Percentiles rank a stretch among this genome's conserved stretches.
phyloP scores from a whole-genome alignment of 2,329 filamentous ascomycete genomes.

The Ophiosphaerella korrae region DNA sequence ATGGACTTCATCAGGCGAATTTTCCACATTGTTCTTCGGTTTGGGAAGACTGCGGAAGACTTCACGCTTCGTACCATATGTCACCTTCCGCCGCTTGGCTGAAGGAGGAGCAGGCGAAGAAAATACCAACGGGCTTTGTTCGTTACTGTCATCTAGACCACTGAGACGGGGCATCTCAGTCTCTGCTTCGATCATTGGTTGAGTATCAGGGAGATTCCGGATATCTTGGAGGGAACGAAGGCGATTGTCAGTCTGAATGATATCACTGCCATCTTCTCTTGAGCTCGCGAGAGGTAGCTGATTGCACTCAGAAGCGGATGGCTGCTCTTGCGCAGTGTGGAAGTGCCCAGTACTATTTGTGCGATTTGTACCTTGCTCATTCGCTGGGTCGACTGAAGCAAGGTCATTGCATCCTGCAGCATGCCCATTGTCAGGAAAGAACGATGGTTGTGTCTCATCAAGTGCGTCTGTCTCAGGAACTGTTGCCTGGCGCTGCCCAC shows the following conservation, averaged over 20 bases:
- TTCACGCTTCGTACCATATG: constrained; percentile 27
- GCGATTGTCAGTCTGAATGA: constrained; percentile 9
- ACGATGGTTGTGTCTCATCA: constrained; percentile 40
- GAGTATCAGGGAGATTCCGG: constrained; percentile 41
- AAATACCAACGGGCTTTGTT: constrained; percentile 31
- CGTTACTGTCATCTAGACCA: constrained; percentile 40
- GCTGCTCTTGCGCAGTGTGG: constrained; percentile 48
- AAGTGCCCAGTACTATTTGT: constrained; percentile 30
- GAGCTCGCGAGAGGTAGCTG: constrained; percentile 13
- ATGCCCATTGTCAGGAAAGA: constrained; percentile 16
- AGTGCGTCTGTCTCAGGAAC: constrained; percentile 42
- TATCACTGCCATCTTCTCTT: constrained; percentile 21
- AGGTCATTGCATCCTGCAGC: background rate
- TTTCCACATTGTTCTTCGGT: constrained; percentile 14
- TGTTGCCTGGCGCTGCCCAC: constrained; percentile 32
- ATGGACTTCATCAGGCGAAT: constrained; percentile 22
- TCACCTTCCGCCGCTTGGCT: constrained; percentile 40
- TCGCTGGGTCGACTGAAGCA: background rate
- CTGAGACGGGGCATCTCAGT: constrained; percentile 42
- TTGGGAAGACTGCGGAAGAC: constrained; percentile 24
- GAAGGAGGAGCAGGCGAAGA: constrained; percentile 30
- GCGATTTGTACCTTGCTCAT: constrained; percentile 1
- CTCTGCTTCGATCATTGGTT: constrained; percentile 38
- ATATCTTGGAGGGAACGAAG: constrained; percentile 45
- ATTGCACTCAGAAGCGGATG: constrained; percentile 31